A percentile compares a stretch with the other conserved stretches of the same genome.
These are phyloP conservation scores for Mycena vulgaris DNA, from an alignment of 768 basidiomycete genomes.

Conservation along the genomic window DNA sequence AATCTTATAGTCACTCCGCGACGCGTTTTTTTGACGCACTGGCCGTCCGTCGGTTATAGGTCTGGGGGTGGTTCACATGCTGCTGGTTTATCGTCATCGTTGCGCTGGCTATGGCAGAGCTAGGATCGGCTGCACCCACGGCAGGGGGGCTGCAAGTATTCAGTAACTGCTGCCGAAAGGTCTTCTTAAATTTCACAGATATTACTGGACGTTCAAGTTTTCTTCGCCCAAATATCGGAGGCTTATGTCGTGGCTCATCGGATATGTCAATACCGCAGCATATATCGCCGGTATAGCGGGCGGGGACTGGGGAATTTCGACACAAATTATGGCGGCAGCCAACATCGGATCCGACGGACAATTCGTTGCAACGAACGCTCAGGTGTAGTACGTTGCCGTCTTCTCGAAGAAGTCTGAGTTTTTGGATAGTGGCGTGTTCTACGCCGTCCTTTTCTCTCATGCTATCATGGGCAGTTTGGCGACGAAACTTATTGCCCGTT, in stretches of 20 bases:
- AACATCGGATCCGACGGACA: slow-evolving; percentile 54
- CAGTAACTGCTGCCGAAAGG: neutral
- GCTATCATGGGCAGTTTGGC: slow-evolving; percentile 78
- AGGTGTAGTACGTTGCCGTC: slow-evolving; percentile 37
- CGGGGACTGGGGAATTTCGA: slow-evolving; percentile 69
- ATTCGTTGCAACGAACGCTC: slow-evolving; percentile 56
- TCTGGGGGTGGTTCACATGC: slow-evolving; percentile 61
- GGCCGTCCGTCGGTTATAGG: no score
- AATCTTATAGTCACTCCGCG: no score
- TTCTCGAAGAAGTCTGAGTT: neutral
- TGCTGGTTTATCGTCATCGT: slow-evolving; percentile 63
- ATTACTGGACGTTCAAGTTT: slow-evolving; percentile 71
- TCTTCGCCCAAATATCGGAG: slow-evolving; percentile 69
- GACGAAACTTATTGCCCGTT: slow-evolving; percentile 73
- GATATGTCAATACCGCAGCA: slow-evolving; percentile 72
- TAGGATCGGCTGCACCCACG: slow-evolving; percentile 67
- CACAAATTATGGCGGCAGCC: slow-evolving; percentile 65
- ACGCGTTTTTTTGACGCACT: no score
- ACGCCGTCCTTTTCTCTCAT: slow-evolving; percentile 73
- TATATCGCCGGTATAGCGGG: slow-evolving; percentile 59
- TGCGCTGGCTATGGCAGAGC: slow-evolving; percentile 66
- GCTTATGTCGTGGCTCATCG: slow-evolving; percentile 73
- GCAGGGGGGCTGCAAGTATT: slow-evolving; percentile 56
- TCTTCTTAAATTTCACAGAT: slow-evolving; percentile 51
- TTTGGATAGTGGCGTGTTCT: slow-evolving; percentile 71